Evolutionary conservation across 1,284 basidiomycete genomes (phyloP), one percentile per base, ranked within the genome.

Genomic region (Phellinidium pouzarii): DNA sequence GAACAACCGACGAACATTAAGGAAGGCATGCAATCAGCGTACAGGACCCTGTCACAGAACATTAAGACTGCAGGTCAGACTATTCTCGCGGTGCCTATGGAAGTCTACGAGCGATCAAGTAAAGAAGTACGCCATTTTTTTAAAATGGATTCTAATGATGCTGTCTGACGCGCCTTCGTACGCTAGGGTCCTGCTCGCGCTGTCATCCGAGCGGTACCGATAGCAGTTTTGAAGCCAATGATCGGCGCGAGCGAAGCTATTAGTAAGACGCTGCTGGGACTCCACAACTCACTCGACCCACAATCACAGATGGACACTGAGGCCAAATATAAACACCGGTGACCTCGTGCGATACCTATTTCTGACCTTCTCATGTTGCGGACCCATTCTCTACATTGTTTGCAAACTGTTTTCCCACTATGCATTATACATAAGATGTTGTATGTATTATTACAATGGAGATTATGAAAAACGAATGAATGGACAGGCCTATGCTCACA

Each of bases 71-170:
- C 95, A 3, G 96, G 95, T 11, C 95, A 99, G 71, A 99, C 96
- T 0, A 99, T 99, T 59, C 77, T 99, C 26, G 95, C 96, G 0
- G 92, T 99, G 1, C 95, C 95, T 0, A 98, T 99, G 94, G 96
- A 99, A 67, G 93, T 97, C 14, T 97, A 98, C 62, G 95, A 99
- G 67, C 77, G 87, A 55, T 87, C 89, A 11, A 88, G 88, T 14
- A 87, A 84, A 50, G 88, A 94, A 76, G 93, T 89, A 61, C 65
- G 78, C 70, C 43, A 52, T 38, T 37, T 31, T 52, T 3, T 44
- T 34, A 8, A n/a, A n/a, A 3, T 36, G 23, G 44, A 34, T 1
- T 26, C 34, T 23, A 47, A 6, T 37, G 40, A 23, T 41, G 19
- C 36, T 51, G 23, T 44, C 36, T 40, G 19, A 20, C n/a, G 19